Evolutionary conservation across 441 rosid species (phyloP), one percentile per base, ranked within the genome.

Genomic region (Aleurites moluccanus): DNA sequence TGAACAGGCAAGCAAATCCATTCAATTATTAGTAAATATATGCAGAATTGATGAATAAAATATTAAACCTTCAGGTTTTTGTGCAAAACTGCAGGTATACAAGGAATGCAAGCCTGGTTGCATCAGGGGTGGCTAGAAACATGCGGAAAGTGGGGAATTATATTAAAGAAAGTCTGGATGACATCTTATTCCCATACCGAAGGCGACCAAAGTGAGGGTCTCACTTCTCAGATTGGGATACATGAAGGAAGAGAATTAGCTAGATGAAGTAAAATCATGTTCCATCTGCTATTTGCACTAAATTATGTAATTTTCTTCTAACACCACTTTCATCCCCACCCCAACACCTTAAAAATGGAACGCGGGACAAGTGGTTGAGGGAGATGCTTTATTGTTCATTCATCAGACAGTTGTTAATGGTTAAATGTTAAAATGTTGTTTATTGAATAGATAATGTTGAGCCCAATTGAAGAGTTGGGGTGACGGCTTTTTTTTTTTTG

Each of bases 61-160:
- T 40, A 13, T 25, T 70, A 66, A 56, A 55, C 18, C 3, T 65
- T 23, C 6, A 20, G 14, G 0, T 28, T 42, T 47, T 14, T 0
- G 6, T 52, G 21, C 15, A 15, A 56, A n/a, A 62, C 50, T 78
- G 77, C 86, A 93, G 97, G 89, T 93, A 89, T 76, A 85, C 83
- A 27, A 86, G 92, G 80, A 93, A 87, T 15, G 97, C 96, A 9
- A 83, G 75, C 77, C 77, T 93, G 67, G 96, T 93, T 35, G 97
- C 93, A 2, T 82, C 91, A 3, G 97, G 94, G 61, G 97, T 93
- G 73, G 86, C 89, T 33, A 88, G 77, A 83, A 88, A 93, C 84
- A 74, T 86, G 86, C 83, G 83, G 60, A 87, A 86, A 83, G 90
- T 93, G 28, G 96, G 92, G 70, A 86, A 76, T 72, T 83, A 88